These are phyloP conservation scores for Globisporangium nagaii DNA, from an alignment of 352 stramenopile genomes.

Conservation along the genomic window DNA sequence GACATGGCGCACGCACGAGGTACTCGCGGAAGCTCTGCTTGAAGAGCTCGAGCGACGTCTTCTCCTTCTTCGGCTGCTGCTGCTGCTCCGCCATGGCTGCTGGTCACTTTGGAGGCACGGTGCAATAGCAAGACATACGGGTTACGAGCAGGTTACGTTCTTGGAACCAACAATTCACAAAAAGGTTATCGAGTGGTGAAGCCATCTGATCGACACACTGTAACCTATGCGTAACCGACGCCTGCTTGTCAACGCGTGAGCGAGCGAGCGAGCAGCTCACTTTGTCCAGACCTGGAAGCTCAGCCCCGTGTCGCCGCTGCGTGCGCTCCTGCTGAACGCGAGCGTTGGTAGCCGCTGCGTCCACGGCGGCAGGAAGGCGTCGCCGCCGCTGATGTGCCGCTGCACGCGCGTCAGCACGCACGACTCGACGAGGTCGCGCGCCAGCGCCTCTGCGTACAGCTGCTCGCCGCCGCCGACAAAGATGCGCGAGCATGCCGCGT, in stretches of 20 bases:
- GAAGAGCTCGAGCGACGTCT: conserved; percentile 63
- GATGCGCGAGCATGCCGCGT: conserved; percentile 30
- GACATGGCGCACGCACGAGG: conserved; percentile 22
- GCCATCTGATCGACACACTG: background rate
- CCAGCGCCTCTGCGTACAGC: conserved; percentile 57
- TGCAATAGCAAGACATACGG: no score
- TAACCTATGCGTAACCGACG: no score
- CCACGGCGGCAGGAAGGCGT: conserved; percentile 59
- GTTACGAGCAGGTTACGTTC: background rate
- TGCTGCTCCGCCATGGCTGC: conserved; percentile 2
- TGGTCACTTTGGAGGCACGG: background rate
- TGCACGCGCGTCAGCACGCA: conserved; percentile 68
- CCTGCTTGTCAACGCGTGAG: no score
- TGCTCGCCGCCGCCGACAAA: conserved; percentile 61
- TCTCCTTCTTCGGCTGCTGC: conserved; percentile 21
- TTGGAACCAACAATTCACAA: background rate
- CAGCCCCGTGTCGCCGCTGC: background rate
- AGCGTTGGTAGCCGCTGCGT: conserved; percentile 33
- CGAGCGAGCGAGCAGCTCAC: no score
- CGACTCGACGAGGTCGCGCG: conserved; percentile 30
- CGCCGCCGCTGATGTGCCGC: conserved; percentile 27
- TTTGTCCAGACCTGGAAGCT: conserved; percentile 15
- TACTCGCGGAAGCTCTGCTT: conserved; percentile 86
- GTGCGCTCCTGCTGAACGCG: conserved; percentile 12
- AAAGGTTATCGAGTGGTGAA: background rate